phyloP scores from a whole-genome alignment of 768 basidiomycete species.

The Wakefieldia striispora region DNA sequence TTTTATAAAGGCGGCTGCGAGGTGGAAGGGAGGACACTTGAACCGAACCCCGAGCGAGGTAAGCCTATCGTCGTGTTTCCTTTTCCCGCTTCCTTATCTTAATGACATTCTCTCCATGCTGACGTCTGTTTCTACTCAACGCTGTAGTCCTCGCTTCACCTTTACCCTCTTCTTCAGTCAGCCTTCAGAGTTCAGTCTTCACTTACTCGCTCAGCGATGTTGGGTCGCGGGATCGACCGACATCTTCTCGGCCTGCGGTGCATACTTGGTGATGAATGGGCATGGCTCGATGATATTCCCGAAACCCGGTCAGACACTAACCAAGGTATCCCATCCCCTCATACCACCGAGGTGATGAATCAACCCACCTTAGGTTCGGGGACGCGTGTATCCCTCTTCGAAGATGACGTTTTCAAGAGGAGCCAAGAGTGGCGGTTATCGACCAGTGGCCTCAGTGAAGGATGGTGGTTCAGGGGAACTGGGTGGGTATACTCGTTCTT shows the following conservation, averaged over 20 bases:
- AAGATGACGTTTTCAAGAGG: slow-evolving; percentile 70
- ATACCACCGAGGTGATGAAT: background rate
- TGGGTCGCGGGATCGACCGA: slow-evolving; percentile 83
- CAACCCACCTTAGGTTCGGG: background rate
- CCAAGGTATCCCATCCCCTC: slow-evolving; percentile 5
- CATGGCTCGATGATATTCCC: slow-evolving; percentile 22
- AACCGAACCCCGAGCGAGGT: slow-evolving; percentile 7
- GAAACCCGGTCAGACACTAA: background rate
- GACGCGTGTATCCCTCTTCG: slow-evolving; percentile 50
- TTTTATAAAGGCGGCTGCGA: slow-evolving; percentile 38
- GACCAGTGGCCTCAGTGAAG: slow-evolving; percentile 87
- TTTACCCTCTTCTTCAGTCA: slow-evolving; percentile 52
- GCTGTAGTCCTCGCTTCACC: slow-evolving; percentile 21
- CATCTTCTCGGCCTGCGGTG: slow-evolving; percentile 84
- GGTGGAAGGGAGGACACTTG: slow-evolving; percentile 14
- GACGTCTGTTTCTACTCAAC: slow-evolving; percentile 1
- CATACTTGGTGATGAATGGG: slow-evolving; percentile 45
- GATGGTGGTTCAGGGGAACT: slow-evolving; percentile 83
- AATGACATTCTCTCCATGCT: too few relatives aligned
- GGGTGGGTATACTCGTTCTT: slow-evolving; percentile 45
- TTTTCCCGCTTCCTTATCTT: slow-evolving; percentile 27
- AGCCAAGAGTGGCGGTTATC: slow-evolving; percentile 86
- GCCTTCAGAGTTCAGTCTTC: slow-evolving; percentile 71
- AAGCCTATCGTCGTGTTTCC: too few relatives aligned
- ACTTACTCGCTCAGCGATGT: slow-evolving; percentile 74